Evolutionary conservation across 495 filamentous ascomycete species (phyloP).

Genomic region (Physcia stellaris): DNA sequence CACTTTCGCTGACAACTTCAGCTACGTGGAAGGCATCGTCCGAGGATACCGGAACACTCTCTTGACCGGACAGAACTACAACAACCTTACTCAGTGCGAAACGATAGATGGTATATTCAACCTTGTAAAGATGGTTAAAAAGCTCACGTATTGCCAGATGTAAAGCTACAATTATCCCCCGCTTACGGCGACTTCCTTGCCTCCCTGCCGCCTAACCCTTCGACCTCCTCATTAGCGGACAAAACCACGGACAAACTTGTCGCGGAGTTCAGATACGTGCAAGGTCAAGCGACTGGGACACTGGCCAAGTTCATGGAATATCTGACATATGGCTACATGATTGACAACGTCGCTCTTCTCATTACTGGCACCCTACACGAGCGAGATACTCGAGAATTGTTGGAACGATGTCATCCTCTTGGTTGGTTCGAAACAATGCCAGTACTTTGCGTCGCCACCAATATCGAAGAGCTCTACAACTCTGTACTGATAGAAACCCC

Average conservation of each 20-base stretch:
- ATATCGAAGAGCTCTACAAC: constrained; percentile 98
- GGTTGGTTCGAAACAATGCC: constrained; percentile 99
- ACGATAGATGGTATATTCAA: constrained; percentile 72
- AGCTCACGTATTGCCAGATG: constrained; percentile 41
- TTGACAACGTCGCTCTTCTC: constrained; percentile 95
- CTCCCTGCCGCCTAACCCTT: constrained; percentile 88
- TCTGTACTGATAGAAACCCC: constrained; percentile 94
- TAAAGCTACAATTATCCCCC: constrained; percentile 92
- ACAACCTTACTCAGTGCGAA: constrained; percentile 96
- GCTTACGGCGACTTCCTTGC: constrained; percentile 96
- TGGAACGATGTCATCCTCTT: constrained; percentile 91
- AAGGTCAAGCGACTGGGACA: constrained; percentile 79
- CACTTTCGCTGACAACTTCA: constrained; percentile 24
- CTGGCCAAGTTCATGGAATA: constrained; percentile 93
- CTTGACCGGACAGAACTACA: constrained; percentile 81
- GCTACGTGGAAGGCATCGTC: constrained; percentile 93
- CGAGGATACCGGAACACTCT: constrained; percentile 93
- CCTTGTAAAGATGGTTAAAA: background rate
- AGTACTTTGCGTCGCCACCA: constrained; percentile 91
- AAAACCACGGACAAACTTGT: constrained; percentile 97
- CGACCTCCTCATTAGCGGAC: constrained; percentile 84
- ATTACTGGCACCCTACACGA: constrained; percentile 98
- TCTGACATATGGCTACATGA: constrained; percentile 98
- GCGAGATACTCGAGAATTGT: constrained; percentile 86
- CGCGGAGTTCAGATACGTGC: constrained; percentile 90